Evolutionary conservation across 495 filamentous ascomycete genomes (phyloP), one percentile per base, ranked within the genome.

Genomic region (Bombardia bombarda): DNA sequence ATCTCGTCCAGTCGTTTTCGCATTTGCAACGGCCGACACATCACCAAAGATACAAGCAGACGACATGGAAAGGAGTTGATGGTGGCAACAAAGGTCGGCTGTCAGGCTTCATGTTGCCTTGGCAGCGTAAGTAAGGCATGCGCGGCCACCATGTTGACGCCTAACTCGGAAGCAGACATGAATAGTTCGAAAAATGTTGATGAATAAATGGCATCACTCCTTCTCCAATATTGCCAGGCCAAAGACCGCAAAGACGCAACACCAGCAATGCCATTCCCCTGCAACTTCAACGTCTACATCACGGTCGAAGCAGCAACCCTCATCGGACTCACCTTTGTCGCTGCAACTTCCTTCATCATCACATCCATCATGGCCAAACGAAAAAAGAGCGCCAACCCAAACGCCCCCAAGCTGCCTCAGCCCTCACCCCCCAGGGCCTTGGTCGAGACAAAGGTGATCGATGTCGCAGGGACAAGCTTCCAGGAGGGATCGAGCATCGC

Each of bases 271-370:
- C 51, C 40, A 54, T 57, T 50, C 47, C 47, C 46, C 22, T 46
- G 35, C 45, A 52, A 48, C 40, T 44, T 53, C 45, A 38, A 43
- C 37, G 20, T 52, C 45, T 47, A 50, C 48, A 48, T 57, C 50
- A 47, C 56, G 25, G 48, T 54, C 38, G 50, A 56, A 53, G 50
- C 56, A 43, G 47, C 42, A 42, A 53, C 48, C 46, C 47, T 52
- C 50, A 51, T 56, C 50, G 42, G 40, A 42, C 50, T 59, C 32
- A 42, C 45, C 38, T 47, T 60, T 13, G 28, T 52, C 50, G 35
- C 47, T 26, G 32, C 47, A 34, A 52, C 48, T 17, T 52, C 49
- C 9, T 39, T 50, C 26, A 30, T 56, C 32, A 24, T 43, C 47
- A 50, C 24, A 38, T 33, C 46, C 34, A 42, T 21, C 45, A 60